Base-by-base conservation (phyloP, 2,329 filamentous ascomycete species). In the Huntiella decipiens region DNA sequence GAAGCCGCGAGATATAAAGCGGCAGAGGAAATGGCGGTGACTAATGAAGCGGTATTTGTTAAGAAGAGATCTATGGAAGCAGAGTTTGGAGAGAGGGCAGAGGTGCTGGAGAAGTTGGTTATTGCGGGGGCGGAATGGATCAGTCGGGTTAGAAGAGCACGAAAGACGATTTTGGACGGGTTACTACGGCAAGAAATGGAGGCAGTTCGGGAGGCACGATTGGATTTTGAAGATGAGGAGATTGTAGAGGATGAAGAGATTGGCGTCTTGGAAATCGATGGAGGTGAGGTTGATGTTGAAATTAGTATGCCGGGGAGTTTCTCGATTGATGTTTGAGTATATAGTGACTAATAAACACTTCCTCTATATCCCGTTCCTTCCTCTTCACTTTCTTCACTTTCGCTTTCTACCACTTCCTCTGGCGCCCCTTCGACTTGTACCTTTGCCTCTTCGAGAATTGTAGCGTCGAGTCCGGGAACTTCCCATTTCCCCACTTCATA, bases 401-500 rank as follows among this genome's bases (percentile, higher is more conserved):
- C 63, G 36, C 58, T 56, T 3, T 56, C 63, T 36, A 59, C 62
- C 47, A 46, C 48, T 12, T 70, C 67, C 5, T 53, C 53, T 13
- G 60, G 22, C 3, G 5, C 39, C 38, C 37, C 57, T 48, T 71
- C 67, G 2, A 68, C 68, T 4, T 66, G 68, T 16, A 66, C 66
- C 12, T 36, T 44, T 40, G 45, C 45, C 6, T 36, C 38, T 10
- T 78, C 73, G 8, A 96, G 63, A 0, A 72, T 64, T 22, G 77
- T 71, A 8, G 70, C 65, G 38, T 81, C 80, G 8, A 95, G 62
- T 1, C 62, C 58, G 0, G 81, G 80, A 0, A 75, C 71, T 5
- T 70, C 65, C 54, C 77, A 95, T 1, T 74, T 67, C 55, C 78
- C 79, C 33, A 84, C 65, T 0, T 67, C 71, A 52, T 92, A 81